phyloP scores from a whole-genome alignment of 352 stramenopile species.

The Globisporangium recalcitrans region DNA sequence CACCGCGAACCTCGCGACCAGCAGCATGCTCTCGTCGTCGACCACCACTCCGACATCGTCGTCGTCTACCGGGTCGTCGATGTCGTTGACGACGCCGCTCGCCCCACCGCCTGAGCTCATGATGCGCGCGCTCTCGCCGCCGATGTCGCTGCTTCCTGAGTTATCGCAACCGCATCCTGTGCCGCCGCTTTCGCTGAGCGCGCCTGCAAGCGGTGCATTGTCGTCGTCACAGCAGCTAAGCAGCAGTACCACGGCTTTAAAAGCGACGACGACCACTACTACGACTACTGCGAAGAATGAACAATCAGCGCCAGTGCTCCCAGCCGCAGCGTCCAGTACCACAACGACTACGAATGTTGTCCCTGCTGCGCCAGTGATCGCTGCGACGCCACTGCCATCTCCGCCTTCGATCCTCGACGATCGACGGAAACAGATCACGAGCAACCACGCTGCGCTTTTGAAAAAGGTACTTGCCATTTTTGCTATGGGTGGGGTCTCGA shows the following conservation, averaged over 20 bases:
- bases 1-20: conserved; percentile 7
- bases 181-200: conserved; percentile 34
- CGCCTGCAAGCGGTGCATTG: neutral
- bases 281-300: conserved; percentile 7
- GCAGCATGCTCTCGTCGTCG: conserved; percentile 4
- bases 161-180: conserved; percentile 30
- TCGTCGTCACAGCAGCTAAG: neutral
- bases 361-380: neutral
- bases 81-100: conserved; percentile 48
- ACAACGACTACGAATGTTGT: neutral
- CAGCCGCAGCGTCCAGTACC: neutral
- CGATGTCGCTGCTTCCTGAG: conserved; percentile 60
- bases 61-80: conserved; percentile 16
- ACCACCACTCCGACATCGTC: conserved; percentile 9
- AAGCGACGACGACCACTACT: conserved; percentile 8
- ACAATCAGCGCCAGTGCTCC: neutral
- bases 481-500: neutral
- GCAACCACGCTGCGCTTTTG: conserved; percentile 21
- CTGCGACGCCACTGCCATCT: neutral
- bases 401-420: conserved; percentile 22
- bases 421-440: conserved; percentile 20
- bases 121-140: conserved; percentile 68
- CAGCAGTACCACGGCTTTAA: neutral
- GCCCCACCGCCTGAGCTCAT: conserved; percentile 57
- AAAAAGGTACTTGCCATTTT: conserved; percentile 23